Evolutionary conservation across 306 rosid species (phyloP).

Genomic region (Quercus berberidifolia): DNA sequence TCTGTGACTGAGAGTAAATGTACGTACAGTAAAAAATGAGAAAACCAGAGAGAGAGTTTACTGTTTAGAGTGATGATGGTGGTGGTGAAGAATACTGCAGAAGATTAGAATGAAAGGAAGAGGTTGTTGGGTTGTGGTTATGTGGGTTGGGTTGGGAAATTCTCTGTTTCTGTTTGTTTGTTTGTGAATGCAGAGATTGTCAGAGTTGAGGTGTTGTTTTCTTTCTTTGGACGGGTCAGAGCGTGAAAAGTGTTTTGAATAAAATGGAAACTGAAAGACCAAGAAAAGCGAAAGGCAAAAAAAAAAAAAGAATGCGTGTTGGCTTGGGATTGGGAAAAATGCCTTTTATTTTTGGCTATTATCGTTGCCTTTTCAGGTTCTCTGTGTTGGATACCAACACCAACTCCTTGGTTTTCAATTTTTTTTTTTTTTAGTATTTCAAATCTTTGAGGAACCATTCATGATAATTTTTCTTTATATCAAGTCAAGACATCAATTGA

Average conservation of each 20-base stretch:
- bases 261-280: slow-evolving; percentile 7
- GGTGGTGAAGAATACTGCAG: background rate
- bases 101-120: background rate
- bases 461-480: no score
- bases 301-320: background rate
- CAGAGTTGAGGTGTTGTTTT: background rate
- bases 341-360: no score
- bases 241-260: slow-evolving; percentile 2
- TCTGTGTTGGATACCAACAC: no score
- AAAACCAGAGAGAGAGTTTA: background rate
- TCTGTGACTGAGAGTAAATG: background rate
- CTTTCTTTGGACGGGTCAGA: background rate
- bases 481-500: no score
- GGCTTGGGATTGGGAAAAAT: background rate
- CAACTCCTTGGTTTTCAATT: no score
- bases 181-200: background rate
- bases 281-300: slow-evolving; percentile 9
- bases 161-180: background rate
- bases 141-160: background rate
- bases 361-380: no score
- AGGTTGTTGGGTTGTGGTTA: background rate
- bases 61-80: background rate
- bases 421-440: no score
- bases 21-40: background rate
- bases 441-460: no score